Evolutionary conservation across 2,329 filamentous ascomycete species (phyloP), one percentile per base, ranked within the genome.

Genomic region (Colletotrichum sp.): DNA sequence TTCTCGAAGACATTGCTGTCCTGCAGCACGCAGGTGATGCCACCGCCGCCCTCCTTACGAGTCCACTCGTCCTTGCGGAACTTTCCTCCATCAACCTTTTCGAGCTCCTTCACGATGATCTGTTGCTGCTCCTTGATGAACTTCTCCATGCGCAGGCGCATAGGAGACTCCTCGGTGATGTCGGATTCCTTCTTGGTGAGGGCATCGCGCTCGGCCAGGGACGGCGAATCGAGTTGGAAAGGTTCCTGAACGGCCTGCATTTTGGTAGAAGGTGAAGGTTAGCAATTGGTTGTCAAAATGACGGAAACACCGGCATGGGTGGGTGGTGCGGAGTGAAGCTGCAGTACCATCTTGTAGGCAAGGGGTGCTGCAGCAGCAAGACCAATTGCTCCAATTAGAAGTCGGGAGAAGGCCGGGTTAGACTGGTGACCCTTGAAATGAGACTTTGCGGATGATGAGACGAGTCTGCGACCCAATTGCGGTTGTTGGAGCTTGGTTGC

Each of bases 1-100:
- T 99, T 99, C 85, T 99, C 97, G 82, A 99, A 99, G 67, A 98
- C 95, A 77, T 98, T 96, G 79, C 97, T 96, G 79, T 98, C 96
- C 85, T 99, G 97, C 22, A 99, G 89, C 52, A 99, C 96, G 85
- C 96, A 98, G 18, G 95, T 98, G 80, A 96, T 96, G 79, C 97
- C 97, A 72, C 97, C 97, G 57, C 97, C 97, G 70, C 97, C 97
- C 82, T 96, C 93, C 74, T 95, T 93, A 68, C 97, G 93, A 77
- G 92, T 90, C 97, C 97, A 99, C 79, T 94, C 93, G 86, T 99
- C 97, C 75, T 92, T 89, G 75, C 91, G 91, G 88, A 99, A 99
- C 79, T 92, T 90, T 78, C 91, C 92, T 74, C 95, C 96, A 82
- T 99, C 97, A 59, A 99, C 89, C 80, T 92, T 90, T 84, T 98